These are phyloP conservation scores for Wickerhamiella hasegawae DNA, from an alignment of 805 yeast species.

Conservation along the genomic window DNA sequence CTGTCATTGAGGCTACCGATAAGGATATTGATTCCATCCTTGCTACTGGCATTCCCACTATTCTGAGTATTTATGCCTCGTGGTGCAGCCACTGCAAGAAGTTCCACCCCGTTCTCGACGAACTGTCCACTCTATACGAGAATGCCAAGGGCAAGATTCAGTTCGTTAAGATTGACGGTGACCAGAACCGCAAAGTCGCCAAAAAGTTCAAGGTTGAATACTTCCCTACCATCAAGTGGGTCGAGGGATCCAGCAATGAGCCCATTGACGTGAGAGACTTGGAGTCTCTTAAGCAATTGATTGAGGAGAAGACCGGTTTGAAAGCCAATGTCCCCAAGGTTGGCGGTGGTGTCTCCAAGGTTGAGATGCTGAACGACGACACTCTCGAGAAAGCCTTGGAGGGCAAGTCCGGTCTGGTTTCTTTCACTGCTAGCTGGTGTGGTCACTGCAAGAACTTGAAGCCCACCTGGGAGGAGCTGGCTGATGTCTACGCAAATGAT, in stretches of 20 bases:
- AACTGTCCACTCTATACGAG: slow-evolving; percentile 50
- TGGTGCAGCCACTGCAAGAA: slow-evolving; percentile 95
- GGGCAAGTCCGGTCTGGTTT: slow-evolving; percentile 28
- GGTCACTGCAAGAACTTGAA: slow-evolving; percentile 37
- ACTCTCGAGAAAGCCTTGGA: slow-evolving; percentile 30
- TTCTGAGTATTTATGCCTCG: slow-evolving; percentile 55
- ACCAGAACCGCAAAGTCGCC: slow-evolving; percentile 34
- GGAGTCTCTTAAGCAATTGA: slow-evolving; percentile 33
- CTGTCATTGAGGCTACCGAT: slow-evolving; percentile 22
- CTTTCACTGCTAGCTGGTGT: slow-evolving; percentile 52
- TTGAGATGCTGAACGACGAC: slow-evolving; percentile 22
- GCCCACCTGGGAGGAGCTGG: slow-evolving; percentile 35
- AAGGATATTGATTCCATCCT: slow-evolving; percentile 47
- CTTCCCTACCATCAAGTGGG: slow-evolving; percentile 48
- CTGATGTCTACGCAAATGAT: slow-evolving; percentile 29
- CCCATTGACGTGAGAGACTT: slow-evolving; percentile 40
- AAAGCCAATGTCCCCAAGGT: slow-evolving; percentile 6
- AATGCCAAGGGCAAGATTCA: slow-evolving; percentile 30
- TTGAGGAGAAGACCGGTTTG: slow-evolving; percentile 25
- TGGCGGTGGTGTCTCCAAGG: slow-evolving; percentile 1
- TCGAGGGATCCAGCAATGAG: slow-evolving; percentile 39
- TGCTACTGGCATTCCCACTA: slow-evolving; percentile 45
- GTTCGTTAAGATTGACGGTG: slow-evolving; percentile 45
- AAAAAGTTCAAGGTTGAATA: slow-evolving; percentile 39
- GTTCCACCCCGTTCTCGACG: slow-evolving; percentile 73